Percentiles rank a stretch among this genome's conserved stretches.
These are phyloP conservation scores for Pseudohyphozyma bogoriensis DNA, from an alignment of 768 basidiomycete genomes.

Conservation along the genomic window DNA sequence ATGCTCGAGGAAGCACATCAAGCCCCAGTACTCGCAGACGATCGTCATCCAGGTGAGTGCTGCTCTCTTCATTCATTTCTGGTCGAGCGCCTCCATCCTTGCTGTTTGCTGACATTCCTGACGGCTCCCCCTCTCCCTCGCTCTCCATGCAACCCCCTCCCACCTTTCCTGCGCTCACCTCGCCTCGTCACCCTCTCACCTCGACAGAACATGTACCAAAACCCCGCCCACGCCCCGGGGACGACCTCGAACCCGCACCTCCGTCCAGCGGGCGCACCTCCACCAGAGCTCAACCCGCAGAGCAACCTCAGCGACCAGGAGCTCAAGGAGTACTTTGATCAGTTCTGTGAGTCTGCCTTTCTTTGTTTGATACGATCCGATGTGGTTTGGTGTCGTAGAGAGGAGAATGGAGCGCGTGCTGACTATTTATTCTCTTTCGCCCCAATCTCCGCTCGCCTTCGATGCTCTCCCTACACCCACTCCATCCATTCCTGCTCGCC, in stretches of 20 bases:
- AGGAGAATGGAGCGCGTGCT: too few species aligned
- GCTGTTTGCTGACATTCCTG: neutral
- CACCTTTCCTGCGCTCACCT: too few species aligned
- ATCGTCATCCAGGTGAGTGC: conserved; percentile 87
- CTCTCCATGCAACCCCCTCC: too few species aligned
- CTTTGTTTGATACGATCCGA: neutral
- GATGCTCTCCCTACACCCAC: neutral
- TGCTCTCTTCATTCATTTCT: neutral
- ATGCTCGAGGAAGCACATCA: conserved; percentile 96
- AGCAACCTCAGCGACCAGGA: conserved; percentile 77
- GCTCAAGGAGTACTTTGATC: conserved; percentile 41
- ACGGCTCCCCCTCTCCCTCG: too few species aligned
- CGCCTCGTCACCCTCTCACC: too few species aligned
- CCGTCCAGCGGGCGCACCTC: conserved; percentile 9
- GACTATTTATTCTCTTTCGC: neutral
- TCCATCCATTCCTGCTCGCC: neutral
- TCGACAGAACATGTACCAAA: conserved; percentile 98
- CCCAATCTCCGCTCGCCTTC: neutral
- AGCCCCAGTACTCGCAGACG: conserved; percentile 93
- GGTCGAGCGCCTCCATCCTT: too few species aligned
- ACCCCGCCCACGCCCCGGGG: conserved; percentile 69
- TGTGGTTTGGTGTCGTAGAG: neutral
- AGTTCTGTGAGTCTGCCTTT: conserved; percentile 36
- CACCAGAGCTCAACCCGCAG: conserved; percentile 37
- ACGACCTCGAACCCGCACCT: conserved; percentile 25